These are phyloP conservation scores for Beauveria medogensis DNA, from an alignment of 2,329 filamentous ascomycete species.

Conservation along the genomic window DNA sequence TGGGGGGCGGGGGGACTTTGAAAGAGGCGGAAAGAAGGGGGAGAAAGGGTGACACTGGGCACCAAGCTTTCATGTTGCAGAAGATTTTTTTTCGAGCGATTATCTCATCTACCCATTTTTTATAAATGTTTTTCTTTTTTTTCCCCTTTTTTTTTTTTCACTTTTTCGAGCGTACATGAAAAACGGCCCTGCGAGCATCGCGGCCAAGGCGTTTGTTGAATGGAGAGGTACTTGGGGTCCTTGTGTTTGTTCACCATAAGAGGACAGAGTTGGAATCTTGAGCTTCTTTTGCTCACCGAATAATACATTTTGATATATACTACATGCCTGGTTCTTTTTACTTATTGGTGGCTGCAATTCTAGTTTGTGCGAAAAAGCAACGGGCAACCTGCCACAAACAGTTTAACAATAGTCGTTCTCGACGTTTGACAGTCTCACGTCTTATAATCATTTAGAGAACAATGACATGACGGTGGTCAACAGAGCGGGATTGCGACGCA, in stretches of 20 bases:
- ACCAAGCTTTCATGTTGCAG: background rate
- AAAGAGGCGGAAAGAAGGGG: background rate
- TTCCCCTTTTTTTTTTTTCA: background rate
- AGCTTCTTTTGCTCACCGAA: background rate
- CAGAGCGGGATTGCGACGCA: constrained; percentile 42
- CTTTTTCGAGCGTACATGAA: background rate
- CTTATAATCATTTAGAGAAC: constrained; percentile 16
- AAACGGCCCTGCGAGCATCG: background rate
- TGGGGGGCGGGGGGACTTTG: background rate
- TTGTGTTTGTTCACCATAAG: too few species aligned
- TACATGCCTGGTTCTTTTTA: background rate
- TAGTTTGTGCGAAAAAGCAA: too few species aligned
- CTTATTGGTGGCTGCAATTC: background rate
- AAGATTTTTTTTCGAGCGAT: background rate
- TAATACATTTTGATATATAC: background rate
- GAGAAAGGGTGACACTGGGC: background rate
- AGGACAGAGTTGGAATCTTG: background rate
- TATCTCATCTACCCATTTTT: background rate
- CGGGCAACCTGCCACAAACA: background rate
- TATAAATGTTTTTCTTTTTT: background rate
- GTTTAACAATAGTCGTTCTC: background rate
- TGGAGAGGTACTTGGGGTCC: background rate
- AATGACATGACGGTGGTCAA: constrained; percentile 20
- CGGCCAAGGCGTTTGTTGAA: background rate
- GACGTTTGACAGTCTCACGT: background rate